phyloP scores from a whole-genome alignment of 148 eudicot genomes.

The Salicornia ramosissima region DNA sequence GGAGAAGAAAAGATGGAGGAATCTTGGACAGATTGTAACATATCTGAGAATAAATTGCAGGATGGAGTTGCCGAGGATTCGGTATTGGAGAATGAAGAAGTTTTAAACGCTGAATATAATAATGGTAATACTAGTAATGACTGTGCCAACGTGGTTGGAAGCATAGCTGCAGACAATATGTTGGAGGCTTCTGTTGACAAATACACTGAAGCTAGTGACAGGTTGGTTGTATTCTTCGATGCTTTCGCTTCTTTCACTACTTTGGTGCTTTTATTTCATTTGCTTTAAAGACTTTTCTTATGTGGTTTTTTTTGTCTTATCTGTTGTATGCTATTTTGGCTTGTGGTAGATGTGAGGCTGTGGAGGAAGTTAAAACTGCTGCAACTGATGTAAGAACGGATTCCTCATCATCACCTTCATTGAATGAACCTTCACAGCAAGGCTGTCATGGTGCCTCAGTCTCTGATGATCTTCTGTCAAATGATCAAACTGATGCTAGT shows the following conservation, averaged over 20 bases:
- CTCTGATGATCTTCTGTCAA: conserved; percentile 36
- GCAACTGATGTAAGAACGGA: conserved; percentile 22
- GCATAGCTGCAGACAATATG: conserved; percentile 20
- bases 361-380: conserved; percentile 32
- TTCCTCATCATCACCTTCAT: conserved; percentile 21
- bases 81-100: conserved; percentile 26
- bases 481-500: conserved; percentile 21
- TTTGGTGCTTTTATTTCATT: background rate
- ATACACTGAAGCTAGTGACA: conserved; percentile 27
- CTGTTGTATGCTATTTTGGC: conserved; percentile 1
- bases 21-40: conserved; percentile 7
- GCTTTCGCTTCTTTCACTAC: background rate
- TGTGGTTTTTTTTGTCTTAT: conserved; percentile 11
- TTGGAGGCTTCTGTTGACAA: conserved; percentile 26
- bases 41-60: conserved; percentile 3
- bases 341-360: conserved; percentile 35
- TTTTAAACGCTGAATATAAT: conserved; percentile 20
- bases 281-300: conserved; percentile 1
- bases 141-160: conserved; percentile 21
- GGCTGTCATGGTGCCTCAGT: conserved; percentile 35
- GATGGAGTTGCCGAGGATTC: conserved; percentile 24
- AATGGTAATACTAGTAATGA: conserved; percentile 18
- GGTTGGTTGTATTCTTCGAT: conserved; percentile 42
- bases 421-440: conserved; percentile 29
- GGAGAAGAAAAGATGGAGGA: conserved; percentile 4